Conservation (phyloP, 495 filamentous ascomycete species). For the Penicillium parvum region DNA sequence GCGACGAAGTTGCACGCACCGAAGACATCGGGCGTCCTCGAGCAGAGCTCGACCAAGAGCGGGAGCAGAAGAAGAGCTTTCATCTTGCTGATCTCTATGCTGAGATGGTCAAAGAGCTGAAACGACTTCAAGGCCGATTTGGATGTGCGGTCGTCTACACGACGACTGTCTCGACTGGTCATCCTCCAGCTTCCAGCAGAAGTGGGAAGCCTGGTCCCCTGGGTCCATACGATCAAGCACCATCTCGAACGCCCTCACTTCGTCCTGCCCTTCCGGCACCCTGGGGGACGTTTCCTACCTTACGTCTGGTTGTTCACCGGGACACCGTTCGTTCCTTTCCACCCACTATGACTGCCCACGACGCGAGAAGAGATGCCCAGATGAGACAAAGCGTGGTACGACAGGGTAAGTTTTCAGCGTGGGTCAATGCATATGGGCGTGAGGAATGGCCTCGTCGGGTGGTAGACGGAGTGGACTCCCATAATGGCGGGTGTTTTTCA, state of each 20-base stretch:
- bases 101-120: slow-evolving; percentile 31
- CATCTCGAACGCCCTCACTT: slow-evolving; percentile 27
- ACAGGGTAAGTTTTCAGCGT: slow-evolving; percentile 38
- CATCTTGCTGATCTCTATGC: slow-evolving; percentile 33
- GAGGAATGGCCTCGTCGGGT: slow-evolving; percentile 42
- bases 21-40: slow-evolving; percentile 34
- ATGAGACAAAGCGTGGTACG: slow-evolving; percentile 38
- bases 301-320: slow-evolving; percentile 46
- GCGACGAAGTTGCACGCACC: slow-evolving; percentile 41
- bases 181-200: slow-evolving; percentile 13
- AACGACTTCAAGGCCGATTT: slow-evolving; percentile 32
- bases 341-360: slow-evolving; percentile 48
- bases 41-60: slow-evolving; percentile 30
- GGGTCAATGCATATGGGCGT: slow-evolving; percentile 43
- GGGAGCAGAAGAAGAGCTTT: slow-evolving; percentile 28
- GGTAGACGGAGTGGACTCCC: slow-evolving; percentile 27
- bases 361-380: slow-evolving; percentile 50
- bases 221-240: slow-evolving; percentile 31
- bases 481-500: slow-evolving; percentile 29
- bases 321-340: slow-evolving; percentile 49
- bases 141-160: slow-evolving; percentile 41
- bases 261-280: slow-evolving; percentile 40
- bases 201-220: slow-evolving; percentile 42
- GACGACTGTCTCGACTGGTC: slow-evolving; percentile 22
- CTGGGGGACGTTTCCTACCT: slow-evolving; percentile 44